These are phyloP conservation scores for Cladophialophora exuberans DNA, from an alignment of 2,329 filamentous ascomycete species.

Conservation along the genomic window DNA sequence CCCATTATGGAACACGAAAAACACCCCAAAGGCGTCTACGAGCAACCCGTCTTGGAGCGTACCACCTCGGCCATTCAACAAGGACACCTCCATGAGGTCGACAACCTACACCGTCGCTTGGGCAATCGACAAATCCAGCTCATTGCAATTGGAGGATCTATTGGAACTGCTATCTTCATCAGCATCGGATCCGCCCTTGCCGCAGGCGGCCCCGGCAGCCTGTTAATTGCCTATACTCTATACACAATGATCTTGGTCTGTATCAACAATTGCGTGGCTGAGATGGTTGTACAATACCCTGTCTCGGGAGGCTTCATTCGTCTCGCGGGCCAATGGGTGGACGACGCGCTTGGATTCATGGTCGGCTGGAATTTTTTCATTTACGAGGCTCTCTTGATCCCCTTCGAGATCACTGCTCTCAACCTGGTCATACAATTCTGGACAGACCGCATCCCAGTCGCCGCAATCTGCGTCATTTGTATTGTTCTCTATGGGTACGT, in stretches of 20 bases:
- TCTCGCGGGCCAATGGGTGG: constrained; percentile 49
- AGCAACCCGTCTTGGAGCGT: no score
- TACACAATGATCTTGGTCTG: constrained; percentile 37
- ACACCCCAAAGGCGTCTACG: no score
- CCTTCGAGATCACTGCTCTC: constrained; percentile 48
- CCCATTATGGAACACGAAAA: no score
- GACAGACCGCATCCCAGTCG: constrained; percentile 43
- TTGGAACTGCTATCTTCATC: constrained; percentile 46
- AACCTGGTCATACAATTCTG: constrained; percentile 47
- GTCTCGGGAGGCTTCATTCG: constrained; percentile 47
- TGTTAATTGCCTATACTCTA: constrained; percentile 42
- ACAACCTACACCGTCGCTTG: constrained; percentile 19
- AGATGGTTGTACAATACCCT: constrained; percentile 50
- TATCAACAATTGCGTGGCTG: constrained; percentile 47
- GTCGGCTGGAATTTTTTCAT: constrained; percentile 54
- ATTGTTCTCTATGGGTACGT: constrained; percentile 45
- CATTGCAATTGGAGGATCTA: constrained; percentile 40
- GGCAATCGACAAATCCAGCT: constrained; percentile 26
- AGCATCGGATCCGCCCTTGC: constrained; percentile 43
- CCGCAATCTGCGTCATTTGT: constrained; percentile 42
- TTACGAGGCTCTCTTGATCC: constrained; percentile 45
- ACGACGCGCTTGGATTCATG: constrained; percentile 50
- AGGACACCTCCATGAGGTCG: no score
- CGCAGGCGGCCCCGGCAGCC: constrained; percentile 40
- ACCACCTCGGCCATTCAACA: no score